Conservation (phyloP, 345 rosid genomes). For the Geranium brycei region DNA sequence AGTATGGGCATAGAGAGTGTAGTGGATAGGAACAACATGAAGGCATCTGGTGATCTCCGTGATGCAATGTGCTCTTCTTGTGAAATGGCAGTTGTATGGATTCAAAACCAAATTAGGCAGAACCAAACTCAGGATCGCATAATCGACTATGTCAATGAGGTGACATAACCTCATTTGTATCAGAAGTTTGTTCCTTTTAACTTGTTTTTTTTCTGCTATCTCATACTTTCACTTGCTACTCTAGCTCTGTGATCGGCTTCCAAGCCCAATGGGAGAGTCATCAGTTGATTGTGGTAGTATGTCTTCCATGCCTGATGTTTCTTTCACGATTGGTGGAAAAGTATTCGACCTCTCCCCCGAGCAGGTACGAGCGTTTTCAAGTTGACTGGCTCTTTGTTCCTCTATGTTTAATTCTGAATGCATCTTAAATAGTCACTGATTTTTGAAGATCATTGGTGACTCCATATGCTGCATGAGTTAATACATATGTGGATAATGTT, state of each 20-base stretch:
- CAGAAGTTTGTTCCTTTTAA: background rate
- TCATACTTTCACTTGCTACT: constrained; percentile 1
- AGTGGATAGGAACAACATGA: constrained; percentile 23
- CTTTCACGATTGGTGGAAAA: constrained; percentile 51
- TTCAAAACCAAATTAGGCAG: constrained; percentile 46
- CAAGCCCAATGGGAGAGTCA: constrained; percentile 70
- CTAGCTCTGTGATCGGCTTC: constrained; percentile 54
- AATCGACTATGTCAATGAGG: constrained; percentile 43
- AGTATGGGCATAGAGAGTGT: constrained; percentile 55
- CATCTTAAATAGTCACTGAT: too few species aligned
- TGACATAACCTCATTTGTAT: constrained; percentile 4
- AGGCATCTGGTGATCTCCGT: constrained; percentile 16
- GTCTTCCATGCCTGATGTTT: constrained; percentile 47
- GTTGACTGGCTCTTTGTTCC: background rate
- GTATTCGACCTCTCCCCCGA: constrained; percentile 41
- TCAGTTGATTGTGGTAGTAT: constrained; percentile 42
- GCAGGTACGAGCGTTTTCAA: constrained; percentile 27
- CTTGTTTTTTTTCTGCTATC: background rate
- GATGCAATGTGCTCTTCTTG: constrained; percentile 51
- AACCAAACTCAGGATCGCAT: constrained; percentile 42
- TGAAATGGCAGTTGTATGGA: constrained; percentile 62
- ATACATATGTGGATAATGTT: too few species aligned
- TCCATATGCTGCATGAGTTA: too few species aligned
- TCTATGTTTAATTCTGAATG: background rate
- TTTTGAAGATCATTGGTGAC: too few species aligned